Base-by-base conservation (phyloP, 2,329 filamentous ascomycete species). In the Paracamarosporium sp. region DNA sequence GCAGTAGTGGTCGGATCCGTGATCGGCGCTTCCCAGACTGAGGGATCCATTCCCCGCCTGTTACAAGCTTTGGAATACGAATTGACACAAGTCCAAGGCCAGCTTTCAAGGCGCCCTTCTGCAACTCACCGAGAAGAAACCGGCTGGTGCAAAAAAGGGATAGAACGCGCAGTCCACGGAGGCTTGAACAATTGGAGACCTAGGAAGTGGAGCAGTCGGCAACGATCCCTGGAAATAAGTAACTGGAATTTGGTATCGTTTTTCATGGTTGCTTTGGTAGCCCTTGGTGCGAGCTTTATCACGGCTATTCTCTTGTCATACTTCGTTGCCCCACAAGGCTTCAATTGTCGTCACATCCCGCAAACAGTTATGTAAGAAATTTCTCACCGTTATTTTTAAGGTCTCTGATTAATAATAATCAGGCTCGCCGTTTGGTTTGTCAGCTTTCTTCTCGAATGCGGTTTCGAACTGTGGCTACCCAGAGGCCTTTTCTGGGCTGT, bases 11-110 rank as follows among this genome's bases (percentile, higher is more conserved):
- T 64, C 8, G 62, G 55, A 15, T 59, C 53, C 11, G 35, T 67
- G 8, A 64, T 65, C 28, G 62, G 62, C 24, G 59, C 56, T 24
- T 62, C 60, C 6, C 64, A 67, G 43, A 67, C 61, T 7, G 62
- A 63, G 41, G 55, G 55, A 5, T 60, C 64, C 4, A 59, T 65
- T 31, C 64, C 62, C 1, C 53, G 62, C 30, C 38, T 67, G 6
- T 45, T 67, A 13, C 64, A 67, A 24, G 36, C 50, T 7, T 59
- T 63, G 17, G 62, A 67, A 35, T 59, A 59, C 38, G 33, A 64
- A 17, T 41, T 64, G 15, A 27, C 31, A 15, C 52, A 47, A 12
- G 36, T 60, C 5, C 51, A 22, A 15, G 53, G 52, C 4, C 25
- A 43, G 8, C 25, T 20, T 31, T 25, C 17, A 33, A 50, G 60